Conservation (phyloP, 495 filamentous ascomycete species). For the Hypoxylon crocopeplum region DNA sequence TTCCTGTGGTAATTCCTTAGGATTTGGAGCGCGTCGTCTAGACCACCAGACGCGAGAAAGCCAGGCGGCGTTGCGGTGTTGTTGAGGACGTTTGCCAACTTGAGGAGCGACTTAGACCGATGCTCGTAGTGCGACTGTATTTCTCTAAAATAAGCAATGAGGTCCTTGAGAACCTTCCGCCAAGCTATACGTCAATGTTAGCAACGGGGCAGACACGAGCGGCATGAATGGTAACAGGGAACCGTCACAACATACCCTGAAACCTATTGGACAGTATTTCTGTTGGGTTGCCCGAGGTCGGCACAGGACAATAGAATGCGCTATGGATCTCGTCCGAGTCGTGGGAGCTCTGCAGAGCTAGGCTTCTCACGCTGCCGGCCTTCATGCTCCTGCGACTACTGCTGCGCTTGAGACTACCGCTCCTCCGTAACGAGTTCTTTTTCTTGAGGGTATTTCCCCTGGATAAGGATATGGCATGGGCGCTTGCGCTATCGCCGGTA, state of each 20-base stretch:
- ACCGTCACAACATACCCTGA: constrained; percentile 68
- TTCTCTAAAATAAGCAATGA: constrained; percentile 94
- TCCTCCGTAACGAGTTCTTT: constrained; percentile 76
- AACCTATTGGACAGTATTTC: constrained; percentile 90
- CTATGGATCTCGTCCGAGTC: constrained; percentile 78
- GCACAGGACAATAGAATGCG: constrained; percentile 86
- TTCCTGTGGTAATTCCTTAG: constrained; percentile 83
- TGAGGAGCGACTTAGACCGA: constrained; percentile 79
- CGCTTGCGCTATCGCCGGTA: constrained; percentile 51
- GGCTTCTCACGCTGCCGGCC: constrained; percentile 81
- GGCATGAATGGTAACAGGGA: not conserved
- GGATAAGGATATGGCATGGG: constrained; percentile 56
- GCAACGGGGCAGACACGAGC: not conserved
- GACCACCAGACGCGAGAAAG: constrained; percentile 79
- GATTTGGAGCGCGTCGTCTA: constrained; percentile 84
- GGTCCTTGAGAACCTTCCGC: constrained; percentile 93
- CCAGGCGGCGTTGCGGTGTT: constrained; percentile 73
- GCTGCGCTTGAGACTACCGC: constrained; percentile 77
- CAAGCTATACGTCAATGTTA: constrained; percentile 67
- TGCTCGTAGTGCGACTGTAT: constrained; percentile 90
- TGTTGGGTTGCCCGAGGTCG: constrained; percentile 84
- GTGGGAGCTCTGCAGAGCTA: constrained; percentile 67
- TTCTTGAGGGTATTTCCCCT: constrained; percentile 85
- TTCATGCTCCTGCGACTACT: constrained; percentile 76
- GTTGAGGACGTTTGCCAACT: constrained; percentile 82